phyloP scores from a whole-genome alignment of 352 stramenopile genomes.

The Globisporangium megalacanthum region DNA sequence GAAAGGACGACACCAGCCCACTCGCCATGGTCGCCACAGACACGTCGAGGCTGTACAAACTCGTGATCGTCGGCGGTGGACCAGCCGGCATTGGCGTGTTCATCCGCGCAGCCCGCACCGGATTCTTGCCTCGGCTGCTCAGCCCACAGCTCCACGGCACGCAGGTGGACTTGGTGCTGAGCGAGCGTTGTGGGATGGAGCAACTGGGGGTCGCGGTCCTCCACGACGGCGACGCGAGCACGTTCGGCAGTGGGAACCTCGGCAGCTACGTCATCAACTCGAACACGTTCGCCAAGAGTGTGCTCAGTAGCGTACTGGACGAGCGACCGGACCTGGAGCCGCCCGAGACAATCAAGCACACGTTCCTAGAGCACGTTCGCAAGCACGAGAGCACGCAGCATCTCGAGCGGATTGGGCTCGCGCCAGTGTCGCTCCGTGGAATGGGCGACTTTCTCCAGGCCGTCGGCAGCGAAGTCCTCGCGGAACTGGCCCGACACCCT shows the following conservation, averaged over 20 bases:
- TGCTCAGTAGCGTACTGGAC: slow-evolving; percentile 71
- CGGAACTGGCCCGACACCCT: slow-evolving; percentile 38
- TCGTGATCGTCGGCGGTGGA: slow-evolving; percentile 64
- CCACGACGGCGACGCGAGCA: slow-evolving; percentile 45
- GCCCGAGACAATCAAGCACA: slow-evolving; percentile 66
- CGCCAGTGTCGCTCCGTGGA: slow-evolving; percentile 45
- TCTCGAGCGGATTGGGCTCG: slow-evolving; percentile 47
- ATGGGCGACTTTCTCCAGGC: slow-evolving; percentile 61
- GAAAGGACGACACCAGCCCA: not conserved
- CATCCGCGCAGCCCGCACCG: slow-evolving; percentile 58
- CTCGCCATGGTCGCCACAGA: slow-evolving; percentile 1
- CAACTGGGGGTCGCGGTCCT: slow-evolving; percentile 60
- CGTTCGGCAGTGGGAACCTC: slow-evolving; percentile 64
- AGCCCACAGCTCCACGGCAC: slow-evolving; percentile 39
- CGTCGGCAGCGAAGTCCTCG: slow-evolving; percentile 36
- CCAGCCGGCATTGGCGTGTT: slow-evolving; percentile 74
- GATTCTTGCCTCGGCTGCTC: slow-evolving; percentile 47
- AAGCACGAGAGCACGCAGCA: slow-evolving; percentile 47
- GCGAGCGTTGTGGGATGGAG: slow-evolving; percentile 30
- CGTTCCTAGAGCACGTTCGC: slow-evolving; percentile 55
- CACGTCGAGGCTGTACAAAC: slow-evolving; percentile 52
- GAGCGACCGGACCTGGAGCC: slow-evolving; percentile 73
- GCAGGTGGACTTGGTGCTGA: slow-evolving; percentile 30
- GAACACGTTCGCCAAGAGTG: slow-evolving; percentile 75
- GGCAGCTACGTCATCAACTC: slow-evolving; percentile 82